Evolutionary conservation across 2,329 filamentous ascomycete species (phyloP).

Genomic region (Myriosclerotinia scirpicola): DNA sequence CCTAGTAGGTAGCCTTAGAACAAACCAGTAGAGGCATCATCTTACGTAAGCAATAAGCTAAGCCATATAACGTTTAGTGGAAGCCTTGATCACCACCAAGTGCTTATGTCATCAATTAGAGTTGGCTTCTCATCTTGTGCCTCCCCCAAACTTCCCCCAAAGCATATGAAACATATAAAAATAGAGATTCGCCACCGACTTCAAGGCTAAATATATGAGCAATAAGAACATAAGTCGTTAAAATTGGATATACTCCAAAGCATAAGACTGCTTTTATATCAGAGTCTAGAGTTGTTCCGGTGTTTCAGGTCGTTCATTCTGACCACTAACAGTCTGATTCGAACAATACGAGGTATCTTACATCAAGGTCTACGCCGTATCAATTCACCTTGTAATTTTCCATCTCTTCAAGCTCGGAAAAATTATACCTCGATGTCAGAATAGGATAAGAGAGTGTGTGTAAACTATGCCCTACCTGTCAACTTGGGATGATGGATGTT

Average conservation of each 20-base stretch:
- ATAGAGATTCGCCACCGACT: not conserved
- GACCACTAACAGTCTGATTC: not conserved
- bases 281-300: not conserved
- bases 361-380: not conserved
- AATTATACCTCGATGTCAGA: not conserved
- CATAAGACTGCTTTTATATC: not conserved
- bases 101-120: not conserved
- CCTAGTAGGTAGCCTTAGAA: too few species aligned
- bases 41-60: not conserved
- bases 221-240: not conserved
- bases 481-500: not conserved
- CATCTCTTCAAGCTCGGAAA: not conserved
- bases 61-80: not conserved
- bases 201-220: not conserved
- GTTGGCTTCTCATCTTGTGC: not conserved
- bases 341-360: not conserved
- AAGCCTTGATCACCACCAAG: not conserved
- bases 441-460: not conserved
- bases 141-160: not conserved
- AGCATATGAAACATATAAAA: constrained; percentile 1
- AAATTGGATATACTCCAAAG: not conserved
- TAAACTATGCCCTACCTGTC: not conserved
- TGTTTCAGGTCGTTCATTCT: not conserved
- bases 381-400: not conserved
- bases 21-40: too few species aligned